These are phyloP conservation scores for Cicer arietinum DNA, from an alignment of 306 rosid genomes.

Conservation along the genomic window DNA sequence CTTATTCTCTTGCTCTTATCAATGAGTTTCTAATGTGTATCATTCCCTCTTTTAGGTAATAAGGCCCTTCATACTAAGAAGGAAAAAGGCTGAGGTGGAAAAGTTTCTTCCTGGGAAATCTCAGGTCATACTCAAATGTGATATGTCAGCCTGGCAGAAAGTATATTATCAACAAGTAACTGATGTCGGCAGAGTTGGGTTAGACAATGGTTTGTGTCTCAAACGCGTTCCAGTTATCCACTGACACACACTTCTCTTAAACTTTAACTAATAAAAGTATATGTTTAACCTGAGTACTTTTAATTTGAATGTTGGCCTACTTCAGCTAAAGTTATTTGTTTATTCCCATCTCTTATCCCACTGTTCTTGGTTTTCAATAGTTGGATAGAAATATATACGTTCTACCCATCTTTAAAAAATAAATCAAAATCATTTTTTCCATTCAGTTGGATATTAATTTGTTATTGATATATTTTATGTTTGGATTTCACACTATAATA, in stretches of 20 bases:
- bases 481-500: neutral
- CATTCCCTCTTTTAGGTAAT: slow-evolving; percentile 70
- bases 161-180: slow-evolving; percentile 97
- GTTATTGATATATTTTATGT: slow-evolving; percentile 21
- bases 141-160: slow-evolving; percentile 99
- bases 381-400: slow-evolving; percentile 13
- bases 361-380: slow-evolving; percentile 6
- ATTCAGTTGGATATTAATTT: slow-evolving; percentile 32
- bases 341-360: slow-evolving; percentile 1
- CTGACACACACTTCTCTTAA: slow-evolving; percentile 13
- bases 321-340: slow-evolving; percentile 19
- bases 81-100: slow-evolving; percentile 98
- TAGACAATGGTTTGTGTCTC: slow-evolving; percentile 75
- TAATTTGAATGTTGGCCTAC: slow-evolving; percentile 25
- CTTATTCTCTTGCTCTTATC: slow-evolving; percentile 23
- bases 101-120: slow-evolving; percentile 94
- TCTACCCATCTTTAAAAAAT: slow-evolving; percentile 30
- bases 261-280: neutral
- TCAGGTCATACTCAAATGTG: slow-evolving; percentile 98
- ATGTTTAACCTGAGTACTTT: slow-evolving; percentile 12
- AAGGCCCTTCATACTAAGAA: slow-evolving; percentile 96
- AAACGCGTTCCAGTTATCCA: slow-evolving; percentile 25
- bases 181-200: slow-evolving; percentile 93
- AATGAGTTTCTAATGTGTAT: slow-evolving; percentile 44
- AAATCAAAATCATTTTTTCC: neutral